A percentile compares a stretch with the other conserved stretches of the same genome.
Evolutionary conservation across 1,284 basidiomycete species (phyloP).

Genomic region (Ganoderma sp.): DNA sequence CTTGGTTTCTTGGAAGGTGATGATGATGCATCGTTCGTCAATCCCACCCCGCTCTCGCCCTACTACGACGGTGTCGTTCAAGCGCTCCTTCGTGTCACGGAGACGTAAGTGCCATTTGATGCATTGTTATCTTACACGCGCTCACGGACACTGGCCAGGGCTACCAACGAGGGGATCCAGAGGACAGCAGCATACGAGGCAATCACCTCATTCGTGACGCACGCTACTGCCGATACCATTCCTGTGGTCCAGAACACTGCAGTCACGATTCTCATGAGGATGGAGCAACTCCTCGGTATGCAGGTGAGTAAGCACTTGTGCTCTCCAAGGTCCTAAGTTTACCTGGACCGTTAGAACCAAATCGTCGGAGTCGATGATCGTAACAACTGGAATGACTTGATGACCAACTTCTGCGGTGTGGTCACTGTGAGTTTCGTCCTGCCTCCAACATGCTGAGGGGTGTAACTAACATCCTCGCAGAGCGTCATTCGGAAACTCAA

Average conservation of each 20-base stretch:
- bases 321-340: neutral
- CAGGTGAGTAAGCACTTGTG: slow-evolving; percentile 55
- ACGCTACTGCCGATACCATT: slow-evolving; percentile 84
- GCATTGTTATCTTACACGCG: neutral
- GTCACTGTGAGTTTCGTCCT: slow-evolving; percentile 68
- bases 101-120: slow-evolving; percentile 61
- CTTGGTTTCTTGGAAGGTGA: slow-evolving; percentile 70
- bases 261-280: slow-evolving; percentile 83
- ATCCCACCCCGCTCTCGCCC: slow-evolving; percentile 80
- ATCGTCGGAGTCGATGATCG: slow-evolving; percentile 95
- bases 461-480: slow-evolving; percentile 47
- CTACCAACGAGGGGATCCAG: slow-evolving; percentile 90
- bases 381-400: slow-evolving; percentile 99
- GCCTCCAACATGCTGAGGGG: neutral
- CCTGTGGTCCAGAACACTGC: slow-evolving; percentile 85
- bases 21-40: slow-evolving; percentile 52
- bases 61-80: slow-evolving; percentile 90
- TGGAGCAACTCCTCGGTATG: slow-evolving; percentile 87
- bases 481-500: slow-evolving; percentile 86
- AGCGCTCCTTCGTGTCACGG: slow-evolving; percentile 84
- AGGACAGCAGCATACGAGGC: slow-evolving; percentile 97
- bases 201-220: slow-evolving; percentile 84
- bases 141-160: slow-evolving; percentile 49
- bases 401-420: slow-evolving; percentile 94
- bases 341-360: slow-evolving; percentile 68